Base-by-base conservation (phyloP, 2,329 filamentous ascomycete species). In the Fusarium papillatum region DNA sequence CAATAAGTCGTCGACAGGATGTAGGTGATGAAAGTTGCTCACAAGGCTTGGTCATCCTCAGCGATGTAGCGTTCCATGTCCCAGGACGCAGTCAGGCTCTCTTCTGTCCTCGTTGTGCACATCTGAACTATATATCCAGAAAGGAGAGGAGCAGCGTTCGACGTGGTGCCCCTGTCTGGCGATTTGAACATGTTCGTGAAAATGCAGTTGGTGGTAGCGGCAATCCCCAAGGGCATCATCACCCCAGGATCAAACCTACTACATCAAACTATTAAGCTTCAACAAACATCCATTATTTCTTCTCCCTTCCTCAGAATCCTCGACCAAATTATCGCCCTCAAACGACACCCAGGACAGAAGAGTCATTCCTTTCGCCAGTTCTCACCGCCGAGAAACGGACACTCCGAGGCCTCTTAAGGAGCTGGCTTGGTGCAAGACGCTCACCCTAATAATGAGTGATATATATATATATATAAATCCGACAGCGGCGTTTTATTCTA, bases 91-190 rank as follows among this genome's bases (percentile, higher is more conserved):
- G 43, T 14, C 8, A 14, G 16, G 22, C 9, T 24, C 22, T 26
- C 8, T 4, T 48, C 14, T 26, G 7, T 0, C 2, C 7, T 46
- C 1, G 3, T 14, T 8, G n/a, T 16, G 7, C 4, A 24, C 4
- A 8, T 8, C n/a, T 46, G 13, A 46, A 16, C 1, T 24, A 46
- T 16, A 46, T 16, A 16, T 4, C n/a, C 4, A 14, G 13, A 4
- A 24, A 14, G n/a, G 13, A 46, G 43, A 24, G 8, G 22, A 26
- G 43, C 43, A 17, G 22, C 14, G 16, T 48, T 26, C 2, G 22
- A 26, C 5, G 14, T 48, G 14, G 22, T 9, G 3, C 22, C 14
- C 22, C 16, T 48, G 7, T 17, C 22, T 10, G 14, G 8, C 2
- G 8, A 48, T 48, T 24, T 48, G 5, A 26, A 48, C 43, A 17